Evolutionary conservation across 306 rosid genomes (phyloP).

Genomic region (Medicago arabica): DNA sequence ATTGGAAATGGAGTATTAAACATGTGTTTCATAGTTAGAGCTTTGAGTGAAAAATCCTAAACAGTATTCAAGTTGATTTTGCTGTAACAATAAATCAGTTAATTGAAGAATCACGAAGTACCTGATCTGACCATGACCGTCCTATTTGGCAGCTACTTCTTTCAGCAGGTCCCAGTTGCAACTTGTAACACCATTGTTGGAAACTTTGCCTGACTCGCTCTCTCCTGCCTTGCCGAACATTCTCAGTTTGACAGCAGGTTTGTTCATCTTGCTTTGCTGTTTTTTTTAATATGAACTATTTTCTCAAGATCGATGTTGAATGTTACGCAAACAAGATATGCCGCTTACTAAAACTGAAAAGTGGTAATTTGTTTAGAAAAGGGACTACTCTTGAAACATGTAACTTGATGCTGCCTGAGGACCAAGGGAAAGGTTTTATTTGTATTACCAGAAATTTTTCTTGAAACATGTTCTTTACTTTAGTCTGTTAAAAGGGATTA

Average conservation of each 20-base stretch:
- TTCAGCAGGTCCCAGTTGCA: conserved; percentile 72
- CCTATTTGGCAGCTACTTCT: conserved; percentile 70
- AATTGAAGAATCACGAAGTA: conserved; percentile 4
- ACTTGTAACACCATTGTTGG: conserved; percentile 62
- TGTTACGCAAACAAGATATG: neutral
- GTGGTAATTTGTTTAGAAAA: neutral
- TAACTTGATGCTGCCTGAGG: neutral
- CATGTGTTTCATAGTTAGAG: neutral
- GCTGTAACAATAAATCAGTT: conserved; percentile 28
- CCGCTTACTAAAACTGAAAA: neutral
- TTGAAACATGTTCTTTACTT: neutral
- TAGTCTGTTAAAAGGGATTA: neutral
- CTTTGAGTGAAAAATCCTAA: neutral
- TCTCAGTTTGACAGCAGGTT: conserved; percentile 69
- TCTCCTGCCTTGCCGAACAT: conserved; percentile 59
- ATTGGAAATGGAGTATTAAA: neutral
- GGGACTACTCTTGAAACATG: neutral
- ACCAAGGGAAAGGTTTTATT: neutral
- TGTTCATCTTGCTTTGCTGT: conserved; percentile 36
- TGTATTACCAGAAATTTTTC: neutral
- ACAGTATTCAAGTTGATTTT: conserved; percentile 30
- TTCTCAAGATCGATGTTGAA: conserved; percentile 25
- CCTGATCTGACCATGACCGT: conserved; percentile 34
- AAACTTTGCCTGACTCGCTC: conserved; percentile 61
- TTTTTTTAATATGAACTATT: neutral